Base-by-base conservation (phyloP, 2,329 filamentous ascomycete genomes). In the Fragosphaeria purpurea region DNA sequence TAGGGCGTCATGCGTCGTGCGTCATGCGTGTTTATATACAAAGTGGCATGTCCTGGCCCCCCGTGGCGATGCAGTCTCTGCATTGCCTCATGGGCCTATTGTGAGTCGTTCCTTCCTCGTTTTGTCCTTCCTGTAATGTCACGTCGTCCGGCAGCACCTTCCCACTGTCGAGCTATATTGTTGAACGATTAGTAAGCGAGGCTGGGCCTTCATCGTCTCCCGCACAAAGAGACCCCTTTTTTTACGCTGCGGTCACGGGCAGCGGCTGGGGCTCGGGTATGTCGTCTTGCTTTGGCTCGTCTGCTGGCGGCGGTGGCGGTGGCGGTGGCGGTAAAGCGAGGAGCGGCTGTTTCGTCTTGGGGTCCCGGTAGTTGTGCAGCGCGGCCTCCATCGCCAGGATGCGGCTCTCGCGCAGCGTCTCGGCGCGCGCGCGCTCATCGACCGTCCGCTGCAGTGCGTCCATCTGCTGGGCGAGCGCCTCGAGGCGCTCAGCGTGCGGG, bases 331-430 rank as follows among this genome's bases (percentile, higher is more conserved):
- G 58, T 12, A 61, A 57, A 13, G 74, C 69, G 31, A 80, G 59
- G 43, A 80, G 58, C 3, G 77, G 75, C 58, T 71, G 66, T 56
- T 79, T 79, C 39, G 76, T 79, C 63, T 76, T 79, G 30, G 76
- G 75, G 43, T 80, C 76, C 56, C 70, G 74, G 56, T 76, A 65
- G 5, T 64, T 65, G 55, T 72, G 67, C 48, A 81, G 59, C 11
- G 75, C 73, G 44, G 75, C 70, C 62, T 82, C 79, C 47, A 84
- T 62, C 47, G 70, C 64, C 46, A 74, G 64, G 39, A 81, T 70
- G 32, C 79, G 64, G 44, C 61, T 65, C 49, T 67, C 67, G 52
- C 70, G 68, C 33, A 62, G 64, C 52, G 67, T 72, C 54, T 71
- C 71, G 53, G 71, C 67, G 52, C 75, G 70, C 44, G 70, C 69